These are phyloP conservation scores for Lactifluus hygrophoroides DNA, from an alignment of 768 basidiomycete genomes.

Conservation along the genomic window DNA sequence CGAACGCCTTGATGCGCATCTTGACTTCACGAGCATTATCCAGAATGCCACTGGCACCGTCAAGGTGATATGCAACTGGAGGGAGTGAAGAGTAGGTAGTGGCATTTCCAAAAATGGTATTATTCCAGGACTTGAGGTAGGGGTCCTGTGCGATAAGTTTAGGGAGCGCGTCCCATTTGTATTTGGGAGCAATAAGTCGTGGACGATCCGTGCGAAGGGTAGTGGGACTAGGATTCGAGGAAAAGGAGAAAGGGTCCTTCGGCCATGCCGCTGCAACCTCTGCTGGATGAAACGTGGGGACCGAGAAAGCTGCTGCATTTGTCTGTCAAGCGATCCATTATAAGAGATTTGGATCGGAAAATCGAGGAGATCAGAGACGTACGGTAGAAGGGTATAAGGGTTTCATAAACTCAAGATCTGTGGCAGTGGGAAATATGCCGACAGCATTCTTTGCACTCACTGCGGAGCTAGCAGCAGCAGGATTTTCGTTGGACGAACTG, in stretches of 20 bases:
- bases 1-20: conserved; percentile 84
- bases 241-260: conserved; percentile 56
- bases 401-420: conserved; percentile 68
- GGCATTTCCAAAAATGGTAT: conserved; percentile 84
- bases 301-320: conserved; percentile 59
- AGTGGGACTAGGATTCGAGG: conserved; percentile 52
- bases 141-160: conserved; percentile 70
- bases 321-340: conserved; percentile 40
- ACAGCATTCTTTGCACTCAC: conserved; percentile 50
- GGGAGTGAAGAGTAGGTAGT: conserved; percentile 53
- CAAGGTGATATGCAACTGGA: conserved; percentile 64
- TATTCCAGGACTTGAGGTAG: conserved; percentile 85
- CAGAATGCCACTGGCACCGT: conserved; percentile 85
- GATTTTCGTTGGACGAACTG: conserved; percentile 20
- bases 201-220: conserved; percentile 71
- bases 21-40: conserved; percentile 88
- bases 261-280: conserved; percentile 63
- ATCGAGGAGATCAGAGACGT: conserved; percentile 28
- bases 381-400: conserved; percentile 88
- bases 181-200: conserved; percentile 81
- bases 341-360: not conserved
- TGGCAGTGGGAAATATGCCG: conserved; percentile 67
- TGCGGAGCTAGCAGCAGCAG: conserved; percentile 46
- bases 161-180: conserved; percentile 85
- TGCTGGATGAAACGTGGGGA: conserved; percentile 61